Evolutionary conservation across 805 yeast genomes (phyloP).

Genomic region (Candida glaebosa): DNA sequence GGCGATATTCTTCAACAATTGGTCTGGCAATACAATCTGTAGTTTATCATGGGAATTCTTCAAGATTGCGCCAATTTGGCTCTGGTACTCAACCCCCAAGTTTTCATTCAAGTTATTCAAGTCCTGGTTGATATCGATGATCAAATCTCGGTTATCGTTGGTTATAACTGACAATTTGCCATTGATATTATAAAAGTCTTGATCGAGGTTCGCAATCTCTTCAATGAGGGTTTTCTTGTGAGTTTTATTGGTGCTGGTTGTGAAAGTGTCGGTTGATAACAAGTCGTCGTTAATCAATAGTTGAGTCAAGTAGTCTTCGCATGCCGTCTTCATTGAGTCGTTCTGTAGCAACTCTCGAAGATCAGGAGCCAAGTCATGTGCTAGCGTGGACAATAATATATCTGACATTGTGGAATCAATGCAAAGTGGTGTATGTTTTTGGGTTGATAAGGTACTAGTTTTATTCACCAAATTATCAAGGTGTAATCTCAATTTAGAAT

Average conservation of each 20-base stretch:
- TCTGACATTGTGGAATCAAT: slow-evolving; percentile 21
- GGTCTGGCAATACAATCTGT: slow-evolving; percentile 20
- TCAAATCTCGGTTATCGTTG: slow-evolving; percentile 41
- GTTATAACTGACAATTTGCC: slow-evolving; percentile 40
- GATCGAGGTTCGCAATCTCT: slow-evolving; percentile 72
- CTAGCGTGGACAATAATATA: slow-evolving; percentile 31
- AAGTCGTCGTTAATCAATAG: slow-evolving; percentile 48
- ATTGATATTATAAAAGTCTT: slow-evolving; percentile 48
- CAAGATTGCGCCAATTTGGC: slow-evolving; percentile 11
- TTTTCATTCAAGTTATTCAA: slow-evolving; percentile 29
- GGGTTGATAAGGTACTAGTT: too few relatives aligned
- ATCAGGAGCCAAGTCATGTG: slow-evolving; percentile 23
- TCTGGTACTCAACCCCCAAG: slow-evolving; percentile 14
- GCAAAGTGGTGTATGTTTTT: too few relatives aligned
- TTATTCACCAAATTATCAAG: too few relatives aligned
- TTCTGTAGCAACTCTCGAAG: slow-evolving; percentile 15
- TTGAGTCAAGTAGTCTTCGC: slow-evolving; percentile 32
- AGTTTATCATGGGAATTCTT: slow-evolving; percentile 12
- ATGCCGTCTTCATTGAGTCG: slow-evolving; percentile 16
- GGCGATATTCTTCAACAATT: slow-evolving; percentile 17
- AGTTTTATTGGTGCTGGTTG: slow-evolving; percentile 31
- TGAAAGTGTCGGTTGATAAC: slow-evolving; percentile 40
- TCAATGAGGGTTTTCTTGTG: slow-evolving; percentile 47
- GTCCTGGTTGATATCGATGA: slow-evolving; percentile 39
- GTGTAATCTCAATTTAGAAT: too few relatives aligned